Percentiles rank a stretch among this genome's conserved stretches.
phyloP scores from a whole-genome alignment of 129 eudicot genomes.

The Mikania micrantha region DNA sequence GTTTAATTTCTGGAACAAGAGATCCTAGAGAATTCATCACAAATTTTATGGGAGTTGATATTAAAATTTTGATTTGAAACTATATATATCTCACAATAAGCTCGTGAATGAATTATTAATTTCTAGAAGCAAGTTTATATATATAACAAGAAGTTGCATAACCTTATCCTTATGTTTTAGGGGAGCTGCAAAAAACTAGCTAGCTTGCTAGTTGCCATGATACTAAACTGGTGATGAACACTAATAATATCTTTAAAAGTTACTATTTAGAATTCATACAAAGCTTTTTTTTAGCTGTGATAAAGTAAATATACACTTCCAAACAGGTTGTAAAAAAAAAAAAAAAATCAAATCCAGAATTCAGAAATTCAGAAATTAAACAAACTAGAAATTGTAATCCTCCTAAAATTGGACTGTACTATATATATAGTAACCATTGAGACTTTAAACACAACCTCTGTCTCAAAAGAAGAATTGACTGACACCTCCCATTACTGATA shows the following conservation, averaged over 20 bases:
- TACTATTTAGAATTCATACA: no score
- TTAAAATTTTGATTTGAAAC: no score
- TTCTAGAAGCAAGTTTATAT: background rate
- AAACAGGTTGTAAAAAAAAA: no score
- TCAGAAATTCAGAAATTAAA: background rate
- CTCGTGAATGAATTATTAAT: background rate
- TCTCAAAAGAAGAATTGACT: conserved; percentile 24
- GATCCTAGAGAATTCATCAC: background rate
- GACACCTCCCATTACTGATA: conserved; percentile 39
- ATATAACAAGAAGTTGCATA: background rate
- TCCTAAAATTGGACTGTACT: background rate
- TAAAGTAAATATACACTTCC: background rate
- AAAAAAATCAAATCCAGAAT: no score
- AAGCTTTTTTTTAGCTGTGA: no score
- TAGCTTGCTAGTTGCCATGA: background rate
- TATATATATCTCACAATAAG: background rate
- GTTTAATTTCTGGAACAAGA: background rate
- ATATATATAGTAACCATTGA: background rate
- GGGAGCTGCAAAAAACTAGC: background rate
- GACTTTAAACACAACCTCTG: conserved; percentile 14
- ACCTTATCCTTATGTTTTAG: background rate
- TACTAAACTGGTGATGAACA: background rate
- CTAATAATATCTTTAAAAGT: no score
- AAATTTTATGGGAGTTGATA: background rate
- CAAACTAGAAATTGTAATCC: background rate